phyloP scores from a whole-genome alignment of 169 alveolate species.

The Plasmodium reichenowi region DNA sequence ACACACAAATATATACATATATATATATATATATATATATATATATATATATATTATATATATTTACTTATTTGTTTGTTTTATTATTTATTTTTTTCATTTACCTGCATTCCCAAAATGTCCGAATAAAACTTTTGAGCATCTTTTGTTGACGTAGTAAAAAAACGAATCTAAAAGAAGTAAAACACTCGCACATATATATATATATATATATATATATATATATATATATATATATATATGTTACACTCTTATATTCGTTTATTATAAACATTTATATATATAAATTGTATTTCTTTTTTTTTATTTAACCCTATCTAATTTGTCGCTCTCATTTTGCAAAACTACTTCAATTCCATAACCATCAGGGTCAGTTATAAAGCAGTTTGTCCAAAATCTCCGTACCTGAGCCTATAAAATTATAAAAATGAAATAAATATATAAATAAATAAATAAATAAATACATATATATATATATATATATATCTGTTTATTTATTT shows the following conservation, averaged over 20 bases:
- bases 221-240: background rate
- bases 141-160: constrained; percentile 71
- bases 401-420: constrained; percentile 42
- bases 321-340: constrained; percentile 19
- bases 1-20: constrained; percentile 4
- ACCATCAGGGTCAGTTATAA: constrained; percentile 74
- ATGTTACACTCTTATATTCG: too few relatives aligned
- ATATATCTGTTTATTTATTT: too few relatives aligned
- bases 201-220: constrained; percentile 19
- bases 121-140: constrained; percentile 72
- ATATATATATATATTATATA: too few relatives aligned
- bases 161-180: constrained; percentile 56
- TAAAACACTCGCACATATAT: background rate
- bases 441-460: too few relatives aligned
- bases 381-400: constrained; percentile 46
- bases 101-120: constrained; percentile 71
- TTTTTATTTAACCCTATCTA: constrained; percentile 36
- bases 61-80: background rate
- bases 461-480: too few relatives aligned
- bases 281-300: background rate
- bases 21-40: background rate
- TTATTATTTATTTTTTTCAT: constrained; percentile 8
- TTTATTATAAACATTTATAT: too few relatives aligned
- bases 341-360: constrained; percentile 71
- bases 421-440: too few relatives aligned